Evolutionary conservation across 2,329 filamentous ascomycete species (phyloP), one percentile per base, ranked within the genome.

Genomic region (Colletotrichum destructivum): DNA sequence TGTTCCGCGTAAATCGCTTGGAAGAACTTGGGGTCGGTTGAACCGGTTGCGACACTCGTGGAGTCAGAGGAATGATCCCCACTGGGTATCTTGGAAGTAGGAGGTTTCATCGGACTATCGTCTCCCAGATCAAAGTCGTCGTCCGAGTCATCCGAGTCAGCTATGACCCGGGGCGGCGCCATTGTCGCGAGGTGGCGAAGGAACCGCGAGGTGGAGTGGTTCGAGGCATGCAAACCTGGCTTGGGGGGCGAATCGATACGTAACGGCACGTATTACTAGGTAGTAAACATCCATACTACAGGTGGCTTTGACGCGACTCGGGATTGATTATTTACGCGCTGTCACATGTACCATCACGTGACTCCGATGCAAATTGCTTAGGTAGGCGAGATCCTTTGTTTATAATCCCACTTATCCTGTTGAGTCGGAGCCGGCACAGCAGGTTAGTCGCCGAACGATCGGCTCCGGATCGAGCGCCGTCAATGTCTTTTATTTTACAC

Each of bases 21-120:
- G 72, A 88, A 88, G 73, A 87, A 85, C 0, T 80, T 81, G 1
- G 83, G 81, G 69, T 88, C 85, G 1, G 87, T 88, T 18, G 86
- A 88, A 26, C 76, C 79, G 8, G 82, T 81, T 47, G 76, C 76
- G 66, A 76, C 75, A 68, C 79, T 75, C 1, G 51, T 42, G 16
- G 79, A 74, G 72, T 77, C 78, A 12, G 76, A 77, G 21, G 76
- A 78, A 35, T 75, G 74, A 13, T 23, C 46, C 38, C 64, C 62
- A 38, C 38, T 49, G 18, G 42, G 49, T n/a, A 57, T n/a, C 11
- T 46, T 56, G 11, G 66, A 49, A 26, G 63, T 64, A n/a, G 62
- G 63, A 38, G 70, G 52, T 40, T 73, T 75, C 18, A 31, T 16
- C 4, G 72, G 66, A 55, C 63, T 71, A 4, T 66, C 35, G 35